These are phyloP conservation scores for Penicillium sp. DNA, from an alignment of 2,329 filamentous ascomycete genomes.

Conservation along the genomic window DNA sequence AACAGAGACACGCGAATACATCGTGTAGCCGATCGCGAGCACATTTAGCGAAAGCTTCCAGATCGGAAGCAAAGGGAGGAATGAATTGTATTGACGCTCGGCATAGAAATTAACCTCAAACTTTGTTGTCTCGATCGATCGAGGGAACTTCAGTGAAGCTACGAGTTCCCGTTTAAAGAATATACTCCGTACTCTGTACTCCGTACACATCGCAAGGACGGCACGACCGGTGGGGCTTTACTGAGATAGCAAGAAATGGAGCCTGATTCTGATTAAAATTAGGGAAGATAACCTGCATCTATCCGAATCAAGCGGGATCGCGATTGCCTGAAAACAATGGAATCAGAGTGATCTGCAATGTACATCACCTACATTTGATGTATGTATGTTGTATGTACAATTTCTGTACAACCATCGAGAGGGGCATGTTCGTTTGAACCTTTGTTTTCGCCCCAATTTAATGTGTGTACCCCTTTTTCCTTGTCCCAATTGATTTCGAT, in stretches of 20 bases:
- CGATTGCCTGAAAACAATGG: slow-evolving; percentile 13
- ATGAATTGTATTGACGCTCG: background rate
- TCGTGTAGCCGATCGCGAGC: background rate
- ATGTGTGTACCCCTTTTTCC: background rate
- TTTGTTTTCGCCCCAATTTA: background rate
- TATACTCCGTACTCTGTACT: background rate
- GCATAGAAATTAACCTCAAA: slow-evolving; percentile 18
- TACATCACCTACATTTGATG: slow-evolving; percentile 5
- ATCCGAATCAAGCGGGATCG: slow-evolving; percentile 1
- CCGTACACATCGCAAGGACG: slow-evolving; percentile 13
- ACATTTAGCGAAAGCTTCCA: slow-evolving; percentile 1
- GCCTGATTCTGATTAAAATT: background rate
- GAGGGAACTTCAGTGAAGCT: slow-evolving; percentile 18
- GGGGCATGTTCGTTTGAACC: background rate
- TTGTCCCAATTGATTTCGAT: background rate
- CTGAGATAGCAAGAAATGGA: background rate
- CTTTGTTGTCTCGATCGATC: slow-evolving; percentile 24
- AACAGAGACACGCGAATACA: background rate
- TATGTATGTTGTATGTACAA: background rate
- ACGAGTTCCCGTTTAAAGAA: background rate
- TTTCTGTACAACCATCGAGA: background rate
- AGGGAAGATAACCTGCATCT: background rate
- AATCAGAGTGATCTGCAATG: slow-evolving; percentile 15
- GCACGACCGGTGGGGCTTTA: background rate
- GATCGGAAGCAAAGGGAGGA: background rate